Evolutionary conservation across 495 filamentous ascomycete species (phyloP), one percentile per base, ranked within the genome.

Genomic region (Jackrogersella minutella): DNA sequence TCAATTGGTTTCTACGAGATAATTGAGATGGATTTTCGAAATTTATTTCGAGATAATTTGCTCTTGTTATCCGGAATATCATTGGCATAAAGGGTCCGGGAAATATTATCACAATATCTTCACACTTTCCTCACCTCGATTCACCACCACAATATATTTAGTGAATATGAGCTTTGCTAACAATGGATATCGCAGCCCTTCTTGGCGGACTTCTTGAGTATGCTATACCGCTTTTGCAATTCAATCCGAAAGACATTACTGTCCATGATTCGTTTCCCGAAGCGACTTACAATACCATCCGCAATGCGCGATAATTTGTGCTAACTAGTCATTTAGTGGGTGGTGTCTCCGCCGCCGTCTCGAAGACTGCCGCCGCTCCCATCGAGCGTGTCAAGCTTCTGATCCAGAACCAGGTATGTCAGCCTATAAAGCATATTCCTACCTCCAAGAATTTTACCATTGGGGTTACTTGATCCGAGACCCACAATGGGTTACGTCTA

Each of bases 301-400:
- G 41, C 46, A 28, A 26, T 56, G 47, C 56, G 50, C 11, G 71
- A 76, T 61, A 72, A 60, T 41, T 43, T 9, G 43, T 66, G 33
- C 64, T 67, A 33, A 64, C 60, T 66, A 72, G 64, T 61, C 69
- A 67, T 76, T 75, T 61, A 95, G 92, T 98, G 96, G 95, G 95
- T 91, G 95, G 95, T 97, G 90, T 99, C 70, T 97, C 95, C 76
- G 95, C 95, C 78, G 95, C 95, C 82, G 93, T 99, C 90, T 98
- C 95, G 74, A 99, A 99, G 91, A 99, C 95, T 72, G 96, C 96
- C 77, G 95, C 95, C 80, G 95, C 95, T 84, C 95, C 95, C 83
- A 99, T 99, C 76, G 95, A 99, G 93, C 95, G 95, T 91, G 90
- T 99, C 85, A 99, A 99, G 93, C 95, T 99, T 77, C 91, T 99